Conservation (phyloP, 495 filamentous ascomycete genomes). For the Geoglossum glabrum region DNA sequence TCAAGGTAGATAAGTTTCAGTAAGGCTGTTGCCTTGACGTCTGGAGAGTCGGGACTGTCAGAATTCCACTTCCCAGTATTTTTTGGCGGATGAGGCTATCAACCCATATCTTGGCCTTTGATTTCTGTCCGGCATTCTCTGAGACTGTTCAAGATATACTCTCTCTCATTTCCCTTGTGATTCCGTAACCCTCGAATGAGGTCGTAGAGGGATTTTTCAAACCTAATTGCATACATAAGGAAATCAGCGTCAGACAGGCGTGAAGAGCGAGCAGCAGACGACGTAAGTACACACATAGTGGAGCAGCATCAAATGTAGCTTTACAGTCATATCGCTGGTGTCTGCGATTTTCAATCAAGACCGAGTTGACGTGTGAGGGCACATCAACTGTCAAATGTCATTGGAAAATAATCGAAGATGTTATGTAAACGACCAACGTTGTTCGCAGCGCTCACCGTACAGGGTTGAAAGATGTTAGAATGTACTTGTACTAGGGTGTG, state of each 20-base stretch:
- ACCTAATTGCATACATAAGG: conserved; percentile 32
- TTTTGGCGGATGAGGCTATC: not conserved
- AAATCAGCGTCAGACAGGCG: not conserved
- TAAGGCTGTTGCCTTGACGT: conserved; percentile 87
- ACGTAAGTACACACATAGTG: not conserved
- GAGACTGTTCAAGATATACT: conserved; percentile 77
- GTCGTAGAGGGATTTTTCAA: conserved; percentile 97
- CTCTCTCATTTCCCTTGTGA: conserved; percentile 76
- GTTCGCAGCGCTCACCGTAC: not conserved
- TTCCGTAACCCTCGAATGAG: conserved; percentile 88
- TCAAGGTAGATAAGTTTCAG: conserved; percentile 92
- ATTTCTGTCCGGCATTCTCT: conserved; percentile 90
- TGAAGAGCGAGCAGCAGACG: not conserved
- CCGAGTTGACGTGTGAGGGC: not conserved
- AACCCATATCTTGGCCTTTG: conserved; percentile 77
- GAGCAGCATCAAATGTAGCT: not conserved
- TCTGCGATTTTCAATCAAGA: not conserved
- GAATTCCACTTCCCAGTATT: not conserved
- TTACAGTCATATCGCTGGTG: not conserved
- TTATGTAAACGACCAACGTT: conserved; percentile 1
- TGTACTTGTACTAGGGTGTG: too few relatives aligned
- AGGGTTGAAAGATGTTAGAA: too few relatives aligned
- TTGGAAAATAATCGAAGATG: too few relatives aligned
- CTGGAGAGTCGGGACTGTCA: conserved; percentile 21
- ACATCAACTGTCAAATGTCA: not conserved